phyloP scores from a whole-genome alignment of 83 land plant species.

The Thuja plicata region DNA sequence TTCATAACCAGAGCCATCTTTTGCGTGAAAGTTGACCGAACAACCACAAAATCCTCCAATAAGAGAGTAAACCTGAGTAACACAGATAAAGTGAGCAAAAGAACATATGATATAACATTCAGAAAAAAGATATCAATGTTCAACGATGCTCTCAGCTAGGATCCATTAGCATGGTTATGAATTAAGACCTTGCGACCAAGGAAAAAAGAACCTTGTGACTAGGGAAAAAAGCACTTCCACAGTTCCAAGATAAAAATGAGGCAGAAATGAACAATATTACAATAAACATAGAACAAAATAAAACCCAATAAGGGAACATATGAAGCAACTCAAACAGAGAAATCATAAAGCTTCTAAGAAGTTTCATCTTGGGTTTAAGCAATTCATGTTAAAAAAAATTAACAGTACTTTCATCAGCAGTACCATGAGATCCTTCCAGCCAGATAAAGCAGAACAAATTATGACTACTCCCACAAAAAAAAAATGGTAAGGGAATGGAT shows the following conservation, averaged over 20 bases:
- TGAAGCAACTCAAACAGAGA: not conserved
- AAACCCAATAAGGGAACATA: not conserved
- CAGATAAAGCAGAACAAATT: not conserved
- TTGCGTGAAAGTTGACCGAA: constrained; percentile 92
- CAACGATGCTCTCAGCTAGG: not conserved
- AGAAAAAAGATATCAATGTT: not conserved
- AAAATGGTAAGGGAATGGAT: not conserved
- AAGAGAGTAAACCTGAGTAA: constrained; percentile 87
- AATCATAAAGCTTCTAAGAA: not conserved
- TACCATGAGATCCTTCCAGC: no score
- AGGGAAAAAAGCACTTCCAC: not conserved
- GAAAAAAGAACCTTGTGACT: not conserved
- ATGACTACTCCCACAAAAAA: not conserved
- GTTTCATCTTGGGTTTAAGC: not conserved
- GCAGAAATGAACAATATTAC: not conserved
- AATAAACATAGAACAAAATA: not conserved
- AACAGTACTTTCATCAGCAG: not conserved
- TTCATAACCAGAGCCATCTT: constrained; percentile 94
- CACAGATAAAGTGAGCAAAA: not conserved
- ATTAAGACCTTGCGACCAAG: not conserved
- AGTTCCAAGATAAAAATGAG: not conserved
- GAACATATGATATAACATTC: not conserved
- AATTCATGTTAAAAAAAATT: not conserved
- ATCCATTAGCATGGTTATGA: not conserved
- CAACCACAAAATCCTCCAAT: constrained; percentile 91